phyloP scores from a whole-genome alignment of 345 rosid species.

The Gossypium longicalyx region DNA sequence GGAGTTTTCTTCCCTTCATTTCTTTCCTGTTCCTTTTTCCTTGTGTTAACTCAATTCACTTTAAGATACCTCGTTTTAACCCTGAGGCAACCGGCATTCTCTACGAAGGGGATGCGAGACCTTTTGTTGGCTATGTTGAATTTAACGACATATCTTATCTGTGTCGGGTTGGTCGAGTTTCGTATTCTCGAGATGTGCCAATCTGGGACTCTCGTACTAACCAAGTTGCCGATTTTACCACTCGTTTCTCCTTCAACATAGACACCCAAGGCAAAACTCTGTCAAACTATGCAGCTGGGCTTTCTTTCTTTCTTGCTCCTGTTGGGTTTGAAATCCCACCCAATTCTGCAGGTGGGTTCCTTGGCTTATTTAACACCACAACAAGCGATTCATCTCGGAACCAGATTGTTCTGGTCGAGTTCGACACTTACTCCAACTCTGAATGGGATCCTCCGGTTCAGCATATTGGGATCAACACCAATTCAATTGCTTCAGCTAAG shows the following conservation, averaged over 20 bases:
- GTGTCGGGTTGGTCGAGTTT: slow-evolving; percentile 31
- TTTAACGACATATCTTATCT: slow-evolving; percentile 18
- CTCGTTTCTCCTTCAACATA: slow-evolving; percentile 21
- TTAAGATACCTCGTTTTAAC: slow-evolving; percentile 24
- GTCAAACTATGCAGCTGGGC: slow-evolving; percentile 13
- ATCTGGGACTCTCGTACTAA: slow-evolving; percentile 27
- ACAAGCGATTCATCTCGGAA: slow-evolving; percentile 12
- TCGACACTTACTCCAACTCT: slow-evolving; percentile 11
- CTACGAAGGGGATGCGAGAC: slow-evolving; percentile 36
- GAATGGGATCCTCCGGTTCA: slow-evolving; percentile 15
- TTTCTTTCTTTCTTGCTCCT: slow-evolving; percentile 36
- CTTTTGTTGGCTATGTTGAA: slow-evolving; percentile 26
- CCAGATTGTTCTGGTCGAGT: slow-evolving; percentile 23
- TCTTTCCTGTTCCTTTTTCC: slow-evolving; percentile 7
- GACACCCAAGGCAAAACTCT: background rate
- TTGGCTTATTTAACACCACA: slow-evolving; percentile 23
- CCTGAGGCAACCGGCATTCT: slow-evolving; percentile 5
- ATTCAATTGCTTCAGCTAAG: slow-evolving; percentile 26
- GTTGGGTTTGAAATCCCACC: slow-evolving; percentile 22
- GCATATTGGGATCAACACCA: slow-evolving; percentile 38
- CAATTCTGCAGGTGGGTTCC: slow-evolving; percentile 20
- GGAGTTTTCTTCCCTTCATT: background rate
- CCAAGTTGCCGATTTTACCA: slow-evolving; percentile 20
- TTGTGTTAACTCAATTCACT: slow-evolving; percentile 18
- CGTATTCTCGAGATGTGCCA: slow-evolving; percentile 18